These are phyloP conservation scores for Chaetomidium leptoderma DNA, from an alignment of 495 filamentous ascomycete species.

Conservation along the genomic window DNA sequence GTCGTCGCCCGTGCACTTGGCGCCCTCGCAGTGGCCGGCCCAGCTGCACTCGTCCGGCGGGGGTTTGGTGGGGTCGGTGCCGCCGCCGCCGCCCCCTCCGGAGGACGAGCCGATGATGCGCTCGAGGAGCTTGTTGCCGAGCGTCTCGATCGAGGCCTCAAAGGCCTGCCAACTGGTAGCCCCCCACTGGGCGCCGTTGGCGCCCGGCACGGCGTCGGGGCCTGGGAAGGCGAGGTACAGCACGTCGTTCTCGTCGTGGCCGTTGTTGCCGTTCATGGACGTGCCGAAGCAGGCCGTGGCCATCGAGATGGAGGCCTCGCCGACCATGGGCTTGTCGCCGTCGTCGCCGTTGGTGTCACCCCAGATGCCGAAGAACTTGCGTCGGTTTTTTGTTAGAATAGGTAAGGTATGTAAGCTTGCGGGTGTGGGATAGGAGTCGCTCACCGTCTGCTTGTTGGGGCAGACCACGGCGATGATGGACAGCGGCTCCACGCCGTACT, in stretches of 20 bases:
- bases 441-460: conserved; percentile 49
- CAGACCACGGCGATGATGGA: conserved; percentile 64
- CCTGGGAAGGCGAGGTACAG: conserved; percentile 56
- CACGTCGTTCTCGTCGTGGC: conserved; percentile 49
- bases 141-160: conserved; percentile 44
- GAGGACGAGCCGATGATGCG: conserved; percentile 12
- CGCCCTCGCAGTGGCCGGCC: conserved; percentile 11
- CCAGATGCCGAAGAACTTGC: conserved; percentile 65
- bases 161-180: conserved; percentile 43
- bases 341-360: conserved; percentile 59
- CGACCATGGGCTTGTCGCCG: conserved; percentile 43
- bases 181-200: conserved; percentile 47
- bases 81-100: neutral
- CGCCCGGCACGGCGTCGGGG: conserved; percentile 45
- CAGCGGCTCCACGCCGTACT: conserved; percentile 53
- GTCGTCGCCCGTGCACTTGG: neutral
- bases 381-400: neutral
- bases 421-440: conserved; percentile 12
- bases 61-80: no score
- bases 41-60: conserved; percentile 2
- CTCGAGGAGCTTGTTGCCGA: conserved; percentile 44
- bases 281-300: conserved; percentile 55
- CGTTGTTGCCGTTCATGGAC: conserved; percentile 46
- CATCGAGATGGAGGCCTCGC: conserved; percentile 55
- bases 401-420: neutral